A percentile compares a stretch with the other conserved stretches of the same genome.
Conservation (phyloP, 148 eudicot species). For the Silene latifolia region DNA sequence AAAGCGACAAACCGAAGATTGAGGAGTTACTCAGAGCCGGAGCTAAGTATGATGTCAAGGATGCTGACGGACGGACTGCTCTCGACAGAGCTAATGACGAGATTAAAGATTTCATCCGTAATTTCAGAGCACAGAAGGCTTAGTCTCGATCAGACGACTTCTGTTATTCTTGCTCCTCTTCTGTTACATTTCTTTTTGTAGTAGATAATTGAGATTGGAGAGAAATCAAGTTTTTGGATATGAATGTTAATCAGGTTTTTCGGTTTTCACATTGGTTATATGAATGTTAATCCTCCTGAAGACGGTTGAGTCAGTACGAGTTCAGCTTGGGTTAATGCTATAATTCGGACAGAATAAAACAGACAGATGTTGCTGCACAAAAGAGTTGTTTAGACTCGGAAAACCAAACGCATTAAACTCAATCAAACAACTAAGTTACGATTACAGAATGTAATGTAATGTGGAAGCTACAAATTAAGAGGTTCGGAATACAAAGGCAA, state of each 20-base stretch:
- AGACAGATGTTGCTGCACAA: background rate
- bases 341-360: background rate
- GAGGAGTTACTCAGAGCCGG: constrained; percentile 90
- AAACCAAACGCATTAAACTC: background rate
- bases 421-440: background rate
- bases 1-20: constrained; percentile 80
- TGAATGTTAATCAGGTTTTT: too few relatives aligned
- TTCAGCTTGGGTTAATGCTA: background rate
- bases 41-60: constrained; percentile 68
- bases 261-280: background rate
- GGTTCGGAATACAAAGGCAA: constrained; percentile 8
- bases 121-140: constrained; percentile 53
- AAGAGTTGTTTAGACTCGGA: background rate
- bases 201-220: constrained; percentile 13
- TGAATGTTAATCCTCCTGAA: background rate
- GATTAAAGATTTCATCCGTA: constrained; percentile 66
- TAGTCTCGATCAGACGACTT: constrained; percentile 16
- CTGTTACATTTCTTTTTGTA: background rate
- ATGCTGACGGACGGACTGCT: constrained; percentile 77
- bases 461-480: constrained; percentile 3
- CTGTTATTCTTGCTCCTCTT: background rate
- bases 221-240: constrained; percentile 3
- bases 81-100: constrained; percentile 66
- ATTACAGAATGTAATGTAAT: background rate
- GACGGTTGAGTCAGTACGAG: background rate